Base-by-base conservation (phyloP, 2,329 filamentous ascomycete species). In the Cryphonectria naterciae region DNA sequence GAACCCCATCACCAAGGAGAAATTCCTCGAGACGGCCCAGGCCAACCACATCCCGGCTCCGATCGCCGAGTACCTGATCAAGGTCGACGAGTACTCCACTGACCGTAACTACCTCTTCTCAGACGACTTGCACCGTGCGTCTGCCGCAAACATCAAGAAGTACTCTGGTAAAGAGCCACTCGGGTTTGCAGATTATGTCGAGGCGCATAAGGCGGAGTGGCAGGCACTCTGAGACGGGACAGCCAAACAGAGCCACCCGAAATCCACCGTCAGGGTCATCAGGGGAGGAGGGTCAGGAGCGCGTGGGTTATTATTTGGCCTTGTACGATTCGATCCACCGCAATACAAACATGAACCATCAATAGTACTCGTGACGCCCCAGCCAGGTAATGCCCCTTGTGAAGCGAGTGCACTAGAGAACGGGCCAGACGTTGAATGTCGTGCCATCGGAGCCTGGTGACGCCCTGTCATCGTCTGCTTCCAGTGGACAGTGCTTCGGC, bases 151-250 rank as follows among this genome's bases (percentile, higher is more conserved):
- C 35, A 49, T 73, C 41, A 66, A 67, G 62, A 74, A 72, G 46
- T 73, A 70, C 19, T 32, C 49, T 2, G 72, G 72, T 6, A 66
- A 54, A 13, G 58, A 69, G 41, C 52, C 66, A 10, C 68, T 66
- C 10, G 70, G 32, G 28, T 68, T 74, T 32, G 70, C 58, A 25
- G 69, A 70, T 22, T 74, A 71, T 46, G 1, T 70, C 17, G 54
- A n/a, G 58, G 68, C 43, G 37, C 63, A 73, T 54, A 70, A 73
- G 63, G 63, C 65, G 15, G 68, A 70, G n/a, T 72, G 60, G 68
- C 70, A 68, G 60, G 60, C 68, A 11, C 1, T 72, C 3, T 69
- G 64, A 70, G 25, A 35, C 46, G 35, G 35, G 22, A 15, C 32
- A 43, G 2, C 22, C 22, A 28, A 19, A 37, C 2, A 28, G 56